Percentiles rank a stretch among this genome's conserved stretches.
Conservation (phyloP, 495 filamentous ascomycete species). For the Neurospora cerealis region DNA sequence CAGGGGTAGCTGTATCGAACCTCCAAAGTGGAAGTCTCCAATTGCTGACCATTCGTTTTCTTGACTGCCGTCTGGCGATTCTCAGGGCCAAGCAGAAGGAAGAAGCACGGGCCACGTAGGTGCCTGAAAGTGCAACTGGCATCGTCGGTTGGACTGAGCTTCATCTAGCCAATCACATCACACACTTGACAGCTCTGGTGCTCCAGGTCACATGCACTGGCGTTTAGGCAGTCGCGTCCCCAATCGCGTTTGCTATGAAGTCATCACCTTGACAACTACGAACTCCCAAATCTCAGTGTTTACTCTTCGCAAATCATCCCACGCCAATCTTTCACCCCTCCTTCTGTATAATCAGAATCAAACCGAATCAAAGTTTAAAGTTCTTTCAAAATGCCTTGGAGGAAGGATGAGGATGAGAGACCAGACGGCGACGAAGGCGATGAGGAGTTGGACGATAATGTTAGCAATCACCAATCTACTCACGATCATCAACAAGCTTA, state of each 20-base stretch:
- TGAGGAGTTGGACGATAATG: slow-evolving; percentile 64
- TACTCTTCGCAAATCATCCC: not conserved
- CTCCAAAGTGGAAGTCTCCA: not conserved
- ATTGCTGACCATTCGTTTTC: not conserved
- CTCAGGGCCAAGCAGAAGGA: not conserved
- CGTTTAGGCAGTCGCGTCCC: slow-evolving; percentile 22
- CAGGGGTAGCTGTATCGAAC: not conserved
- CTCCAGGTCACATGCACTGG: slow-evolving; percentile 14
- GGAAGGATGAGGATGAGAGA: slow-evolving; percentile 32
- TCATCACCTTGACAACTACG: slow-evolving; percentile 1
- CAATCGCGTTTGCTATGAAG: slow-evolving; percentile 3
- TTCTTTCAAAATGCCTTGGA: slow-evolving; percentile 29
- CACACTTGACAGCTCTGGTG: not conserved
- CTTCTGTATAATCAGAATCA: not conserved
- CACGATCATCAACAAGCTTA: not conserved
- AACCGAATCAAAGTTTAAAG: not conserved
- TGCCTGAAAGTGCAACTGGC: not conserved
- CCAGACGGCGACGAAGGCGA: slow-evolving; percentile 57
- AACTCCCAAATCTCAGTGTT: not conserved
- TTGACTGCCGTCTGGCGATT: not conserved
- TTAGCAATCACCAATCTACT: slow-evolving; percentile 24
- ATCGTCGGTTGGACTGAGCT: not conserved
- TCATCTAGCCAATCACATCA: slow-evolving; percentile 5
- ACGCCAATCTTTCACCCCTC: not conserved
- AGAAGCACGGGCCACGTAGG: not conserved